Base-by-base conservation (phyloP, 2,329 filamentous ascomycete genomes). In the Fusarium sp. region DNA sequence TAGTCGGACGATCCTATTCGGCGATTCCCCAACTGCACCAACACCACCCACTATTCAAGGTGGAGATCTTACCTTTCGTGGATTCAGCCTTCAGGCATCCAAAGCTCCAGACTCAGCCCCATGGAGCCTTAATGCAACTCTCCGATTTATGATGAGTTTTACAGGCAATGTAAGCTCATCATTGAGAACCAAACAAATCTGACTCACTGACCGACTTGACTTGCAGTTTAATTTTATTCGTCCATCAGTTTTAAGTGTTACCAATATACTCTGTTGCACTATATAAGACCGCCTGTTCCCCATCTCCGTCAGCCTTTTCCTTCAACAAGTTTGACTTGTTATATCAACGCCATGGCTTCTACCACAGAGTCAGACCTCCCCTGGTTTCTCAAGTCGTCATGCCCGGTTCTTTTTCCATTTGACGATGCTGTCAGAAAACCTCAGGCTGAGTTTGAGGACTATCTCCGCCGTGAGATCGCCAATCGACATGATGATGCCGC, bases 311-410 rank as follows among this genome's bases (percentile, higher is more conserved):
- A 3, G 4, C 16, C 26, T 33, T 49, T 18, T 53, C 16, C 42
- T 38, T 26, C 58, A 68, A 26, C 38, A 16, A 20, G 9, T 37
- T 23, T n/a, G 18, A 41, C 50, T 50, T 37, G 26, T 23, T 38
- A 41, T 28, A 20, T 15, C 16, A 49, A 42, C 64, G 47, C n/a
- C 63, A 74, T 74, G 72, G 65, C 62, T n/a, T 66, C 67, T 30
- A 44, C 62, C 31, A 47, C 58, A 36, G 67, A 69, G n/a, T 54
- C 66, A 53, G 62, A 72, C 40, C 63, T 61, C 38, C 73, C 75
- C 16, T 83, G 81, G 79, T 82, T 80, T 65, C 76, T 83, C 50
- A 76, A 76, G 55, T 78, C 78, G 11, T 77, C 74, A 0, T 77
- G 72, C 31, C 80, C 81, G 0, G 81, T 83, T 31, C 65, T 77